These are phyloP conservation scores for Przewalskia tangutica DNA, from an alignment of 257 asterid species.

Conservation along the genomic window DNA sequence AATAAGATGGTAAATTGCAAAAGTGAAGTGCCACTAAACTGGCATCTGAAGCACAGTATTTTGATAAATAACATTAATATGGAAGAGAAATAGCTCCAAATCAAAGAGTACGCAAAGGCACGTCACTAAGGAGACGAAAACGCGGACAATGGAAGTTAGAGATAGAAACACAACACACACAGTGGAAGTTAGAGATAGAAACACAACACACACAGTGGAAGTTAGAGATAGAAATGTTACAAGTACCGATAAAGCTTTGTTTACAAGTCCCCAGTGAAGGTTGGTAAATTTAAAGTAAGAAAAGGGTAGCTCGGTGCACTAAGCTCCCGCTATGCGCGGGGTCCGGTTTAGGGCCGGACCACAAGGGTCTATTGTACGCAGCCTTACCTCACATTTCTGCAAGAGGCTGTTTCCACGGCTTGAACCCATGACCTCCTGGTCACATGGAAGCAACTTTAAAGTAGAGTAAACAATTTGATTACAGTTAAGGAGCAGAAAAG, in stretches of 20 bases:
- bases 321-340: no score
- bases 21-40: neutral
- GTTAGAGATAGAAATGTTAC: neutral
- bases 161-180: neutral
- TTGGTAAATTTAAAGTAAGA: neutral
- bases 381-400: no score
- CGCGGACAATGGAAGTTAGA: neutral
- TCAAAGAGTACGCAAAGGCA: neutral
- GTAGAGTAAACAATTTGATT: neutral
- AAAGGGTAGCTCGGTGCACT: no score
- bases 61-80: neutral
- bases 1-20: neutral
- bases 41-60: neutral
- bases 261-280: neutral
- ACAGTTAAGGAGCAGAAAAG: neutral
- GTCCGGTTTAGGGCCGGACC: no score
- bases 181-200: neutral
- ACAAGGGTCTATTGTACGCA: no score
- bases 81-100: neutral
- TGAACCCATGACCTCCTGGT: no score
- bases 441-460: neutral
- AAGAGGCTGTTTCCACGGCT: no score
- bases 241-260: neutral
- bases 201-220: neutral
- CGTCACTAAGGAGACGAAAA: neutral